Evolutionary conservation across 371 early-diverging fungal species (phyloP), one percentile per base, ranked within the genome.

Genomic region (Mortierella sp.): DNA sequence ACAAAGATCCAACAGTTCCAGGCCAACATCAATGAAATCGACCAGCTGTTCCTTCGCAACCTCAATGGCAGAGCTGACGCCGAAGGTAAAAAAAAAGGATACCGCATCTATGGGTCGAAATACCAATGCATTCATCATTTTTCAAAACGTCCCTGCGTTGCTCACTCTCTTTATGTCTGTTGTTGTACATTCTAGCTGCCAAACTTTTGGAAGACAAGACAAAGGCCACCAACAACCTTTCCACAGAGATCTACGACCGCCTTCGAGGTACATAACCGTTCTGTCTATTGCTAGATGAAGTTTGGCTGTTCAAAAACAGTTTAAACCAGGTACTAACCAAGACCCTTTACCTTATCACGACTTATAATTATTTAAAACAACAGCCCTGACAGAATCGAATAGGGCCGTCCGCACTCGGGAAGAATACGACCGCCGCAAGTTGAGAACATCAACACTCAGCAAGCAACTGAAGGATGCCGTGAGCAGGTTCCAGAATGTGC

Each of bases 401-500:
- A 50, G 74, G 55, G 53, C 43, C 22, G 82, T 81, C 44, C 50
- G 47, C 31, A 81, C 82, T 29, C 70, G 68, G 61, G 77, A 77
- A 34, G 82, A 81, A 53, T 81, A 74, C 40, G 77, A 81, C 40
- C 67, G 68, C 37, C 82, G 82, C 44, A 81, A 81, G 34, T 45
- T 71, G 47, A 73, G 82, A 58, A 81, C 82, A 55, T 63, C 82
- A n/a, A 81, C 82, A 13, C 58, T 81, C 41, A 77, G 82, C 61
- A 81, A 70, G 29, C 77, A 77, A 31, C 77, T 81, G 63, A 81
- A 81, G 53, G 77, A 77, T 26, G 82, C 82, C n/a, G 74, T 81
- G 29, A 68, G 67, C 31, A 55, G 77, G 24, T 74, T 70, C 52
- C 82, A 81, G 41, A 64, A 45, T 24, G 31, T 81, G n/a, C 82